Conservation (phyloP, 108 stramenopile genomes). For the Thalassiosira profunda region DNA sequence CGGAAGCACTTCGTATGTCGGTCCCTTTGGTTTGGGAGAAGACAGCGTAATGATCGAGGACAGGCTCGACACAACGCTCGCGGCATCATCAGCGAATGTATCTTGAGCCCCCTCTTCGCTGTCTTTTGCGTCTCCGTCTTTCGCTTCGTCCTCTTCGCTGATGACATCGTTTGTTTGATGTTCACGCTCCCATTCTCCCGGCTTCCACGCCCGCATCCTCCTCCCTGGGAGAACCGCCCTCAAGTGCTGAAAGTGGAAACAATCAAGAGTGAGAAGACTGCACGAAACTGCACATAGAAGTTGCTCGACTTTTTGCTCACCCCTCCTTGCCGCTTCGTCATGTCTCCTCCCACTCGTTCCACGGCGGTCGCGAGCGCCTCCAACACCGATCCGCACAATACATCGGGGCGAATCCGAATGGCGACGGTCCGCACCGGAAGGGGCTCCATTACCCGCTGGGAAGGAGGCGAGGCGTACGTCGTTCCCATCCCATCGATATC, state of each 20-base stretch:
- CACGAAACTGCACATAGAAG: neutral
- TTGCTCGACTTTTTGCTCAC: neutral
- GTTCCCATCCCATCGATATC: slow-evolving; percentile 48
- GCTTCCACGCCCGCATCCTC: slow-evolving; percentile 30
- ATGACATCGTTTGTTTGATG: neutral
- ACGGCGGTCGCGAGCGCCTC: slow-evolving; percentile 44
- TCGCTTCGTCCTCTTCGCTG: slow-evolving; percentile 2
- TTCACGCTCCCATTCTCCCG: slow-evolving; percentile 32
- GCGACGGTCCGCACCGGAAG: slow-evolving; percentile 75
- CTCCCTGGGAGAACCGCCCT: slow-evolving; percentile 29
- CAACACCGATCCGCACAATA: slow-evolving; percentile 72
- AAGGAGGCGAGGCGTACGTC: neutral
- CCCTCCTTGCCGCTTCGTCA: slow-evolving; percentile 50
- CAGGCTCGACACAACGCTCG: slow-evolving; percentile 25
- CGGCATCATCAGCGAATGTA: slow-evolving; percentile 22
- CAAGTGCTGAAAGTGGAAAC: slow-evolving; percentile 3
- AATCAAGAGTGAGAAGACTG: neutral
- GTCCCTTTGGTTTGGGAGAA: slow-evolving; percentile 23
- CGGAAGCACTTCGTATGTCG: slow-evolving; percentile 29
- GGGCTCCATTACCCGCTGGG: slow-evolving; percentile 21
- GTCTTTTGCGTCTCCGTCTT: neutral
- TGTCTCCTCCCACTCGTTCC: slow-evolving; percentile 42
- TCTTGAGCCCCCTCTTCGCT: neutral
- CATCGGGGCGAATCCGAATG: slow-evolving; percentile 87
- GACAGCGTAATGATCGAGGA: slow-evolving; percentile 27